These are phyloP conservation scores for Primulina tabacum DNA, from an alignment of 257 asterid species.

Conservation along the genomic window DNA sequence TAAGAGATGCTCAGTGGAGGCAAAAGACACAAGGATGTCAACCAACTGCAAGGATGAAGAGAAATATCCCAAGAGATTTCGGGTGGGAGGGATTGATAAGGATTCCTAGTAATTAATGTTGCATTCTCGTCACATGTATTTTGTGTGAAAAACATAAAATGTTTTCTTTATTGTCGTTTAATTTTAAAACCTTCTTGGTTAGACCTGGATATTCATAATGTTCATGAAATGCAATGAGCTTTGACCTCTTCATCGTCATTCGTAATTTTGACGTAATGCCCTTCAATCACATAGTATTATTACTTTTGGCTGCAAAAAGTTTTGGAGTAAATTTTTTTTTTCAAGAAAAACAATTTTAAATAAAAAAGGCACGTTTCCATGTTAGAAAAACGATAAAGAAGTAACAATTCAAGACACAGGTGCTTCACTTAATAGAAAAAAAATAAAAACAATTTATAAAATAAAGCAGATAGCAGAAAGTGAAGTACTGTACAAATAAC, in stretches of 20 bases:
- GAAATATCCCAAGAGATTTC: conserved; percentile 72
- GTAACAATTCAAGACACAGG: too few relatives aligned
- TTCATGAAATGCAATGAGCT: background rate
- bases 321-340: background rate
- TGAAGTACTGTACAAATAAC: too few relatives aligned
- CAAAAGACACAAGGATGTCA: conserved; percentile 53
- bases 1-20: conserved; percentile 91
- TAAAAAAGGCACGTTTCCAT: too few relatives aligned
- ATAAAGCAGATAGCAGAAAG: too few relatives aligned
- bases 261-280: background rate
- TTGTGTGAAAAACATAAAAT: too few relatives aligned
- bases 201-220: background rate
- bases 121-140: background rate
- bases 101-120: conserved; percentile 39
- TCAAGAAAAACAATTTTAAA: background rate
- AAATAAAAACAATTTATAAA: too few relatives aligned
- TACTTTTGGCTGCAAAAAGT: background rate
- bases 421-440: too few relatives aligned
- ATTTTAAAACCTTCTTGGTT: background rate
- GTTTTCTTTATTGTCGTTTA: background rate
- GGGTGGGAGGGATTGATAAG: conserved; percentile 52
- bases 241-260: background rate
- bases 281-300: background rate
- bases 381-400: too few relatives aligned
- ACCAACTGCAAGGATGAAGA: conserved; percentile 53